Base-by-base conservation (phyloP, 1,139 yeast species). In the Saccharomyces hybrid region DNA sequence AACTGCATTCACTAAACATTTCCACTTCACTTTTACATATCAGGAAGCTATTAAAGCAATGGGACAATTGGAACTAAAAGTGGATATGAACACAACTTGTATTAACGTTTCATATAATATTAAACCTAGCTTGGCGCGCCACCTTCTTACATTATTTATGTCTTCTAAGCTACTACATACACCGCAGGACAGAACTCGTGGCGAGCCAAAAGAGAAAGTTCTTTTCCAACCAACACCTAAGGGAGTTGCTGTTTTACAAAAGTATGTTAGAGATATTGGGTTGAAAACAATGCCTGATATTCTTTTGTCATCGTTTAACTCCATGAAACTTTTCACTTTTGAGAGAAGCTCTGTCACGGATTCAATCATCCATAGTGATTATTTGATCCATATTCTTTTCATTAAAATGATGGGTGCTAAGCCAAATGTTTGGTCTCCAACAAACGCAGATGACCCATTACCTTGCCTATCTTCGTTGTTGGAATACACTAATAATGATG, bases 191-290 rank as follows among this genome's bases (percentile, higher is more conserved):
- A 75, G 95, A 61, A 85, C 95, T 0, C 67, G 83, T 52, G 61
- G 68, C n/a, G 72, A 66, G 49, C 76, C 83, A 1, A 77, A 78
- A 54, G 70, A 64, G 2, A 67, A 71, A 49, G 72, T 75, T 0
- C 55, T 73, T 3, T 66, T 90, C 38, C 98, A 91, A 64, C 96
- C 97, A 4, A 89, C 98, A 0, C 93, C 98, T 0, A 93, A 93
- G 65, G 99, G 98, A 0, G 81, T 89, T 4, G 83, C 90, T 0
- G 67, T 89, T 0, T 70, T 91, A 1, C 81, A 80, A 51, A 74
- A 77, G 11, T 89, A 84, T 66, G 83, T 86, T 59, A 73, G 74
- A 52, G 77, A 74, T 48, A 72, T 79, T 52, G 95, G 93, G 0
- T 69, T 85, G 55, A 74, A 72, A 48, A 67, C 69, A 13, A 59